Base-by-base conservation (phyloP, 2,329 filamentous ascomycete species). In the Dryadomyces quercivorus region DNA sequence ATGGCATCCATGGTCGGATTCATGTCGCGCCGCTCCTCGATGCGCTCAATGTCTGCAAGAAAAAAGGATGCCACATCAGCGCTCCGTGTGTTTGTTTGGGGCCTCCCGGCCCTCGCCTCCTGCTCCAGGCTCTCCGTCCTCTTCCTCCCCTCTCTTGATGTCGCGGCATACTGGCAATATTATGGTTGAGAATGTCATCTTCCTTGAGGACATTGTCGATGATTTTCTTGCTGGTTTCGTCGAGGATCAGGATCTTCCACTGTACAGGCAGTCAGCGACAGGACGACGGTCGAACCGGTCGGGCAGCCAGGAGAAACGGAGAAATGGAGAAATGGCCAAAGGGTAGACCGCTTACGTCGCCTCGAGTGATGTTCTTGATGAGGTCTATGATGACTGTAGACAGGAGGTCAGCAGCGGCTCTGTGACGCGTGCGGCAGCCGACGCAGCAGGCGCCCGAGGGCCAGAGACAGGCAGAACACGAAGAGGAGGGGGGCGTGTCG, bases 221-320 rank as follows among this genome's bases (percentile, higher is more conserved):
- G 63, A 98, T 80, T 69, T 86, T 91, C 67, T 85, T 84, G 67
- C 88, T 91, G 55, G 75, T 77, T 61, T 88, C 84, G 71, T 98
- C 93, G 63, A 96, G 76, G 53, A 98, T 85, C 62, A 98, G 75
- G 61, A 96, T 88, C 80, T 97, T 98, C 93, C 93, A 98, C 90
- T 96, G 61, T 8, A n/a, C 26, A 31, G 4, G 36, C 36, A 16
- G 36, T 40, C 36, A 40, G 36, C 36, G 43, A 12, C 50, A 56
- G 3, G 2, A 21, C 4, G 8, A 46, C 49, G 22, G 40, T n/a
- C n/a, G n/a, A n/a, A n/a, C n/a, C n/a, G n/a, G n/a, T n/a, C n/a
- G n/a, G n/a, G n/a, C n/a, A n/a, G n/a, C n/a, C n/a, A n/a, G n/a
- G n/a, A n/a, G n/a, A n/a, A n/a, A n/a, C n/a, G n/a, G n/a, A n/a